Percentiles rank a stretch among this genome's conserved stretches.
These are phyloP conservation scores for Aspergillus latus DNA, from an alignment of 2,329 filamentous ascomycete species.

Conservation along the genomic window DNA sequence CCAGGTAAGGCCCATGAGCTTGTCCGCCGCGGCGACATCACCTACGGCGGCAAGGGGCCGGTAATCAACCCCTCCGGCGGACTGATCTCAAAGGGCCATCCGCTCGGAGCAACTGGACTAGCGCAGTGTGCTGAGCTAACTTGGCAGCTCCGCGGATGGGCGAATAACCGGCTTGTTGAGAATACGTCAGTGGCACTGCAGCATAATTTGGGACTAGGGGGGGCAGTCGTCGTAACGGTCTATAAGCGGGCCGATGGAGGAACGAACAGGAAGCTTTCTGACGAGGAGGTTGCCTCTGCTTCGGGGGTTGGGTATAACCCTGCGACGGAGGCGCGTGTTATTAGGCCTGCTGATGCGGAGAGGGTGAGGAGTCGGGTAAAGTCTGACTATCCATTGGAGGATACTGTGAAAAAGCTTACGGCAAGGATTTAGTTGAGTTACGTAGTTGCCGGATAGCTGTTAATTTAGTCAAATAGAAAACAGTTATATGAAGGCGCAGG, in stretches of 20 bases:
- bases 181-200: constrained; percentile 74
- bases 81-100: constrained; percentile 93
- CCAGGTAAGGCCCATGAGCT: constrained; percentile 91
- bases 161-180: constrained; percentile 78
- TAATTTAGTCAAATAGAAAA: too few relatives aligned
- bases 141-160: constrained; percentile 95
- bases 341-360: constrained; percentile 73
- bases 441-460: too few relatives aligned
- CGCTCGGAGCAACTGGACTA: constrained; percentile 86
- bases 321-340: constrained; percentile 82
- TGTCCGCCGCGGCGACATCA: constrained; percentile 83
- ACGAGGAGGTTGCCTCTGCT: constrained; percentile 63
- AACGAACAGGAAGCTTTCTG: constrained; percentile 60
- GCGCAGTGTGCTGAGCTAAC: constrained; percentile 93
- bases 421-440: constrained; percentile 56
- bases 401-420: constrained; percentile 70
- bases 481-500: too few relatives aligned
- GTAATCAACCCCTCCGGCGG: constrained; percentile 93
- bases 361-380: constrained; percentile 68
- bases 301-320: constrained; percentile 86
- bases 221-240: constrained; percentile 85
- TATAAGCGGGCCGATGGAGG: constrained; percentile 78
- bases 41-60: constrained; percentile 71
- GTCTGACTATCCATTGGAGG: constrained; percentile 73
- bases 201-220: constrained; percentile 90